A percentile compares a stretch with the other conserved stretches of the same genome.
Evolutionary conservation across 2,329 filamentous ascomycete genomes (phyloP).

Genomic region (Exophiala aquamarina): DNA sequence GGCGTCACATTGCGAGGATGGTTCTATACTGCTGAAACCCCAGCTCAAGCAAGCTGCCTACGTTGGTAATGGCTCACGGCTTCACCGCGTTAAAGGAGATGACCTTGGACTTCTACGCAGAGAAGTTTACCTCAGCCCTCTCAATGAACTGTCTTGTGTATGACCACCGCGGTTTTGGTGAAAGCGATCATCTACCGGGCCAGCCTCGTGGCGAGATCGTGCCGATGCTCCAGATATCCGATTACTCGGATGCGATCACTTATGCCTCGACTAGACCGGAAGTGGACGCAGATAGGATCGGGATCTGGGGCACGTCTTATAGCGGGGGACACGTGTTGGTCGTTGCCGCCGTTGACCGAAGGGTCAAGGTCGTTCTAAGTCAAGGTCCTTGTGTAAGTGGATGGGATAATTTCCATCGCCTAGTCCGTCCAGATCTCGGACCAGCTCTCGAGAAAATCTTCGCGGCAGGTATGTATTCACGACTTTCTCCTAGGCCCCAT

Average conservation of each 20-base stretch:
- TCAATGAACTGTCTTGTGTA: constrained; percentile 29
- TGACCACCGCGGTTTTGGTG: constrained; percentile 33
- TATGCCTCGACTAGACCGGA: constrained; percentile 28
- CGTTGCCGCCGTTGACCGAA: constrained; percentile 38
- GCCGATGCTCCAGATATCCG: constrained; percentile 31
- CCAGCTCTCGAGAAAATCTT: constrained; percentile 27
- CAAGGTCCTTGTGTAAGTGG: constrained; percentile 37
- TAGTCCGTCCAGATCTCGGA: constrained; percentile 33
- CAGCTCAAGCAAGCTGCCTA: constrained; percentile 3
- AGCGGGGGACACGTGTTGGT: constrained; percentile 39
- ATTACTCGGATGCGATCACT: constrained; percentile 38
- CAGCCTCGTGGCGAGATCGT: constrained; percentile 34
- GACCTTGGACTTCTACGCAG: constrained; percentile 13
- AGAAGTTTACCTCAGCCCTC: constrained; percentile 14
- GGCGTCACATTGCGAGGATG: constrained; percentile 17
- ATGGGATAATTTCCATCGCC: constrained; percentile 33
- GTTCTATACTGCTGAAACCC: constrained; percentile 7
- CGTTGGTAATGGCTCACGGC: constrained; percentile 18
- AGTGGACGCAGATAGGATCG: constrained; percentile 32
- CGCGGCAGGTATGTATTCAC: constrained; percentile 25
- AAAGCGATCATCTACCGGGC: constrained; percentile 34
- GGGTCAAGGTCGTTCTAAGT: constrained; percentile 39
- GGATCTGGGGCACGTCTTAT: constrained; percentile 39
- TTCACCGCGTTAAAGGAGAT: constrained; percentile 23
- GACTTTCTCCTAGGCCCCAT: neutral